A percentile compares a stretch with the other conserved stretches of the same genome.
phyloP scores from a whole-genome alignment of 164 flowering plant genomes.

The Cinnamomum chago region DNA sequence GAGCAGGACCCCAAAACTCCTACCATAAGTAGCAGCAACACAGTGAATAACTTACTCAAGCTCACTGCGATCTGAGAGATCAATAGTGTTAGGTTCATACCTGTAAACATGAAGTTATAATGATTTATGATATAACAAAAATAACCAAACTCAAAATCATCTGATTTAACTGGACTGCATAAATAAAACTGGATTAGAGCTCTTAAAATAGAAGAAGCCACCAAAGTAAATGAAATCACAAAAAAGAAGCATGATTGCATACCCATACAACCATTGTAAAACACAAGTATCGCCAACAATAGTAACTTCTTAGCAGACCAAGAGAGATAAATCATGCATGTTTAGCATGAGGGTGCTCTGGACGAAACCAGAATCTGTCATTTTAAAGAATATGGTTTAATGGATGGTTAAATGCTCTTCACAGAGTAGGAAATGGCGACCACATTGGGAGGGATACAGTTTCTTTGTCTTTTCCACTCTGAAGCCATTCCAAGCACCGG shows the following conservation, averaged over 20 bases:
- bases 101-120: constrained; percentile 32
- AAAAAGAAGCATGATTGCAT: not conserved
- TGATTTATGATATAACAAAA: constrained; percentile 7
- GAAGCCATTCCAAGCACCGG: no score
- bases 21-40: not conserved
- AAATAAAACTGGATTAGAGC: not conserved
- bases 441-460: no score
- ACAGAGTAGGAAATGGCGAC: no score
- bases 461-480: no score
- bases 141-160: not conserved
- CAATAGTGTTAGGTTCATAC: constrained; percentile 95
- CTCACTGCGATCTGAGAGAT: constrained; percentile 80
- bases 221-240: not conserved
- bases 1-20: not conserved
- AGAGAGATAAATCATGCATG: not conserved
- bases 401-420: no score
- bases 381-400: no score
- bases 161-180: not conserved
- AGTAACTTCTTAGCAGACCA: not conserved
- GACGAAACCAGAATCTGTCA: no score
- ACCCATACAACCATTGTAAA: no score
- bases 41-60: constrained; percentile 64
- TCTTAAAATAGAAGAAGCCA: not conserved
- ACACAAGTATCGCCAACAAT: not conserved
- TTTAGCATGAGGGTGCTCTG: not conserved